A percentile compares a stretch with the other conserved stretches of the same genome.
Conservation (phyloP, 306 rosid genomes). For the Morella rubra region DNA sequence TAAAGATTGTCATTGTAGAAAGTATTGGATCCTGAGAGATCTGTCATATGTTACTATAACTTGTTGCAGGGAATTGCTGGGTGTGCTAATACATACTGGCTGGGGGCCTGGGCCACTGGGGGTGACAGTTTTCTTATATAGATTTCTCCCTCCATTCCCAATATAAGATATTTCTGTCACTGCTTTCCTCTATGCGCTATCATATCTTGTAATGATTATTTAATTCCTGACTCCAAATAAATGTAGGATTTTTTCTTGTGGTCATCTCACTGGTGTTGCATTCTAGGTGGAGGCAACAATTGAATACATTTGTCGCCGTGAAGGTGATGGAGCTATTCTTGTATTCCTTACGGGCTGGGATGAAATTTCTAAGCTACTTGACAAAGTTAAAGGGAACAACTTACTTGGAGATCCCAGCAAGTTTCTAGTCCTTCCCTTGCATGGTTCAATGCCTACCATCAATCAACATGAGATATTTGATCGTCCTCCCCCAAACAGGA, state of each 20-base stretch:
- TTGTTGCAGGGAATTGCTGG: not conserved
- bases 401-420: slow-evolving; percentile 76
- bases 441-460: slow-evolving; percentile 93
- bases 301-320: slow-evolving; percentile 75
- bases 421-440: slow-evolving; percentile 75
- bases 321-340: slow-evolving; percentile 83
- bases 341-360: slow-evolving; percentile 98
- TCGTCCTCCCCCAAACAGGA: slow-evolving; percentile 73
- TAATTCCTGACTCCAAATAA: not conserved
- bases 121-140: not conserved
- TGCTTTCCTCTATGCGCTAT: not conserved
- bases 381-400: slow-evolving; percentile 67
- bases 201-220: not conserved
- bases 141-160: not conserved
- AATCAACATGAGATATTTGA: slow-evolving; percentile 94
- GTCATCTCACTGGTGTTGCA: not conserved
- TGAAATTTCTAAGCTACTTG: slow-evolving; percentile 84
- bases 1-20: no score
- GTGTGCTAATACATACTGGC: not conserved
- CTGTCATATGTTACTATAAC: not conserved
- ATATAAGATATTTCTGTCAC: not conserved
- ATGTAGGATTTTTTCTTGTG: not conserved
- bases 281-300: slow-evolving; percentile 79
- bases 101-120: not conserved
- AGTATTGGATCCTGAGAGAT: no score